A percentile compares a stretch with the other conserved stretches of the same genome.
Evolutionary conservation across 805 yeast genomes (phyloP).

Genomic region (Hanseniaspora nectarophila): DNA sequence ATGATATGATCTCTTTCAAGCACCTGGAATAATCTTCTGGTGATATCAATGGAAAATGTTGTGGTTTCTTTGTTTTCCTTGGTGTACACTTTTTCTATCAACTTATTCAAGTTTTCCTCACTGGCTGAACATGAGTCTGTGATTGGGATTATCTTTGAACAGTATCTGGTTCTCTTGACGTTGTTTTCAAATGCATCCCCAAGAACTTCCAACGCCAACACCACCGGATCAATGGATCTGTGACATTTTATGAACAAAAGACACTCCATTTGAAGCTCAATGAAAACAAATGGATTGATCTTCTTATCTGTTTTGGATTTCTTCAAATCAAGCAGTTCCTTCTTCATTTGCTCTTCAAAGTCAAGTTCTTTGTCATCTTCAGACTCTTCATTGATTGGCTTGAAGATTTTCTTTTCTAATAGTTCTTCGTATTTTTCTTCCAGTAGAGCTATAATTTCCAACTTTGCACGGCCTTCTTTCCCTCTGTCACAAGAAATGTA

Average conservation of each 20-base stretch:
- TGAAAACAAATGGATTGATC: constrained; percentile 36
- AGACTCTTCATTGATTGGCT: constrained; percentile 17
- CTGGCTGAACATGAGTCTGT: constrained; percentile 62
- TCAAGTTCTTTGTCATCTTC: constrained; percentile 29
- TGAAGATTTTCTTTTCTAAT: constrained; percentile 22
- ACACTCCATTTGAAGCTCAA: constrained; percentile 67
- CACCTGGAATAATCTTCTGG: constrained; percentile 65
- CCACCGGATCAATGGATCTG: constrained; percentile 67
- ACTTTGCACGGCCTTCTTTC: constrained; percentile 64
- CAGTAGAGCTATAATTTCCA: constrained; percentile 53
- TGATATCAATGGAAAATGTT: constrained; percentile 69
- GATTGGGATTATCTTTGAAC: constrained; percentile 73
- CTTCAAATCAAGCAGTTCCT: constrained; percentile 57
- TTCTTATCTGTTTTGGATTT: constrained; percentile 34
- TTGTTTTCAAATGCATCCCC: constrained; percentile 36
- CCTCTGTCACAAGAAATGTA: constrained; percentile 82
- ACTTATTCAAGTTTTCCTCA: constrained; percentile 49
- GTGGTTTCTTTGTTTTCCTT: constrained; percentile 44
- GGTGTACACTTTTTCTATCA: constrained; percentile 48
- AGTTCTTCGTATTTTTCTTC: constrained; percentile 40
- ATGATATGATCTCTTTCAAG: constrained; percentile 65
- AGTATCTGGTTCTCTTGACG: constrained; percentile 52
- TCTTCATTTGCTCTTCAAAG: constrained; percentile 64
- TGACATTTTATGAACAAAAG: constrained; percentile 73
- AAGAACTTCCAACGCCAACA: constrained; percentile 54